A percentile compares a stretch with the other conserved stretches of the same genome.
Conservation (phyloP, 2,329 filamentous ascomycete genomes). For the Chaetomiaceae sp. region DNA sequence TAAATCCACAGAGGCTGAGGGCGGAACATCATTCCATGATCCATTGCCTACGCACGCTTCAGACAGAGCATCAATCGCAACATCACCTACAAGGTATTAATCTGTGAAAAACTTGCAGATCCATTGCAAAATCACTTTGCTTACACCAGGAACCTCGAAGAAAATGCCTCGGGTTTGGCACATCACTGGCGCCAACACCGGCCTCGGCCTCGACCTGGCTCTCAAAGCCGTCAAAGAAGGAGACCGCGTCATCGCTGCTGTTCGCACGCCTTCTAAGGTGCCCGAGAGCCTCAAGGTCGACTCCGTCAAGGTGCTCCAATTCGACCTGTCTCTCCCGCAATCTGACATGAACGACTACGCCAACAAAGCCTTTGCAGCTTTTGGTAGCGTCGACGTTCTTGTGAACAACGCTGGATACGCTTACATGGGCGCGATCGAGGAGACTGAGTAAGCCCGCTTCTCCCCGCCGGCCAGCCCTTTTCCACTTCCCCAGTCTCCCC, state of each 20-base stretch:
- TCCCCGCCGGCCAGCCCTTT: background rate
- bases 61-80: too few relatives aligned
- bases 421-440: conserved; percentile 43
- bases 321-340: conserved; percentile 35
- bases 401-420: too few relatives aligned
- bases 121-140: too few relatives aligned
- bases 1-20: too few relatives aligned
- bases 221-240: conserved; percentile 39
- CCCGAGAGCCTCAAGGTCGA: conserved; percentile 29
- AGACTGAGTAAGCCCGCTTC: conserved; percentile 22
- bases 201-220: conserved; percentile 42
- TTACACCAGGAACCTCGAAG: too few relatives aligned
- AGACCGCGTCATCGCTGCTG: conserved; percentile 45
- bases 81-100: too few relatives aligned
- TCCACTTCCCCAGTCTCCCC: too few relatives aligned
- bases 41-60: too few relatives aligned
- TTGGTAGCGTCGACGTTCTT: too few relatives aligned
- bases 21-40: too few relatives aligned
- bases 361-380: conserved; percentile 34
- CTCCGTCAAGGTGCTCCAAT: conserved; percentile 33
- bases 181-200: conserved; percentile 44
- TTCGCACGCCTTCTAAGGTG: conserved; percentile 28
- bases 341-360: conserved; percentile 31
- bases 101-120: too few relatives aligned
- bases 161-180: conserved; percentile 41